These are phyloP conservation scores for Scedosporium aurantiacum DNA, from an alignment of 2,329 filamentous ascomycete genomes.

Conservation along the genomic window DNA sequence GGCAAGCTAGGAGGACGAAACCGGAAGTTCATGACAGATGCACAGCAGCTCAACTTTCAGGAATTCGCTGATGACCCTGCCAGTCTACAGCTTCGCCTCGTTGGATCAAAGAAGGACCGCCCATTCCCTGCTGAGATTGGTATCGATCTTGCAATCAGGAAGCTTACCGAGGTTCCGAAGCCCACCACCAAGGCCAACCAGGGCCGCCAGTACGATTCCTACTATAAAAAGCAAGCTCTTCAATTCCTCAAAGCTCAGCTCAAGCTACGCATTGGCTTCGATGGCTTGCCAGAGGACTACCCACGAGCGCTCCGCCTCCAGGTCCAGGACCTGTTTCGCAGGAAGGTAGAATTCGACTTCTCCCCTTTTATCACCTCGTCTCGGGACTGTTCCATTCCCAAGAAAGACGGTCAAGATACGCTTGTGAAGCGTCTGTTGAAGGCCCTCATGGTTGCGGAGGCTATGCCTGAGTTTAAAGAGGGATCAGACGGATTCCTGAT, in stretches of 20 bases:
- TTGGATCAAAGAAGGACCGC: slow-evolving; percentile 79
- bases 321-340: slow-evolving; percentile 72
- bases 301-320: slow-evolving; percentile 75
- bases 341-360: slow-evolving; percentile 54
- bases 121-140: slow-evolving; percentile 81
- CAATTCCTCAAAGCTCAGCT: slow-evolving; percentile 79
- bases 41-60: slow-evolving; percentile 72
- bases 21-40: slow-evolving; percentile 85
- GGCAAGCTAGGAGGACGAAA: slow-evolving; percentile 95
- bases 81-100: slow-evolving; percentile 79
- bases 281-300: slow-evolving; percentile 82
- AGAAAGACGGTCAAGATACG: slow-evolving; percentile 75
- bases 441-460: slow-evolving; percentile 75
- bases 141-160: slow-evolving; percentile 78
- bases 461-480: slow-evolving; percentile 66
- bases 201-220: slow-evolving; percentile 57
- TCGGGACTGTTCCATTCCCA: slow-evolving; percentile 69
- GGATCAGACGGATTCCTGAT: slow-evolving; percentile 66
- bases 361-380: slow-evolving; percentile 65
- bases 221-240: slow-evolving; percentile 90
- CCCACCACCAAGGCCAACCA: slow-evolving; percentile 28
- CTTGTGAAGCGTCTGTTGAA: slow-evolving; percentile 80
- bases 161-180: slow-evolving; percentile 73
- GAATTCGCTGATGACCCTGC: slow-evolving; percentile 77
- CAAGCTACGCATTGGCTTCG: slow-evolving; percentile 80